A percentile compares a stretch with the other conserved stretches of the same genome.
These are phyloP conservation scores for Candida sp. DNA, from an alignment of 1,139 yeast species.

Conservation along the genomic window DNA sequence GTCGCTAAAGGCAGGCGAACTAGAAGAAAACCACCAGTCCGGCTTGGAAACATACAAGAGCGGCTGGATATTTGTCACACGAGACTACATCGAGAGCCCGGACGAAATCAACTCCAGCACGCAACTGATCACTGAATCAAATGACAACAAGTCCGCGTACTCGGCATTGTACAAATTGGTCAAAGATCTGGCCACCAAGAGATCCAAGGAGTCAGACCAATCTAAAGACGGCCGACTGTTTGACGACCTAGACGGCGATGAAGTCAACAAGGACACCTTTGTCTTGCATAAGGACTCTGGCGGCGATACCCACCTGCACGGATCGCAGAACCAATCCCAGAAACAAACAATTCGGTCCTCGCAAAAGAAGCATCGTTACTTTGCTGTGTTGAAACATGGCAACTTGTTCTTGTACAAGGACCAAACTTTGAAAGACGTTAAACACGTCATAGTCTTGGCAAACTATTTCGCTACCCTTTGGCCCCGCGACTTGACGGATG, in stretches of 20 bases:
- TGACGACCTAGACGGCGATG: constrained; percentile 5
- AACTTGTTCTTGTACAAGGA: constrained; percentile 82
- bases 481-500: constrained; percentile 80
- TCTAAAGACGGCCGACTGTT: background rate
- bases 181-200: constrained; percentile 27
- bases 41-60: constrained; percentile 70
- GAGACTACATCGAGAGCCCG: constrained; percentile 63
- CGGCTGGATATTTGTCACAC: constrained; percentile 88
- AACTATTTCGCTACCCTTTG: constrained; percentile 78
- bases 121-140: constrained; percentile 39
- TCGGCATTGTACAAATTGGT: constrained; percentile 63
- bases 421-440: constrained; percentile 65
- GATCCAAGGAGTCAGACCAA: constrained; percentile 11
- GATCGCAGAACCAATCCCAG: constrained; percentile 1
- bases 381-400: constrained; percentile 79
- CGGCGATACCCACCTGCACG: constrained; percentile 3
- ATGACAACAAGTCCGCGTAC: constrained; percentile 58
- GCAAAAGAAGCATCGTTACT: constrained; percentile 63
- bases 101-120: constrained; percentile 39
- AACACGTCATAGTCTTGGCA: constrained; percentile 79
- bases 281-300: constrained; percentile 1
- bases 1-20: constrained; percentile 50
- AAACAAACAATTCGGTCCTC: constrained; percentile 15
- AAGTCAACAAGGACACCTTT: constrained; percentile 3
- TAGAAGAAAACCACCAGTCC: constrained; percentile 58